Base-by-base conservation (phyloP, 1,284 basidiomycete genomes). In the Irpex sp. region DNA sequence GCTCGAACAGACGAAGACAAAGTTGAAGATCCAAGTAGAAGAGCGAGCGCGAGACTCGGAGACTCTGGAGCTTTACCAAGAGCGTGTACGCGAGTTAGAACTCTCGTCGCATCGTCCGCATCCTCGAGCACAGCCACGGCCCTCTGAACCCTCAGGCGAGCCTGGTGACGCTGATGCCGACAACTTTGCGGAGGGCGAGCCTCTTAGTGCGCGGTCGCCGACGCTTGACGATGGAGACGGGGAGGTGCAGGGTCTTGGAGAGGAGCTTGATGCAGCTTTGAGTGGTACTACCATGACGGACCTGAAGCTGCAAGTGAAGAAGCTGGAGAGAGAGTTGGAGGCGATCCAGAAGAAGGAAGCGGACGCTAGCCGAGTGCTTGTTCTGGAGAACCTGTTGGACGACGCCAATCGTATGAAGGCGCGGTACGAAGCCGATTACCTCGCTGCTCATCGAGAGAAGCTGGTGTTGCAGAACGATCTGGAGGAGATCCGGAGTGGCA, bases 401-500 rank as follows among this genome's bases (percentile, higher is more conserved):
- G 96, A 98, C 68, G 90, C 94, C 39, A 94, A 91, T 66, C 81
- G 90, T 65, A 90, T 93, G 85, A 96, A 96, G 77, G 80, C 85
- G 42, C 81, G 93, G 33, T 98, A 98, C 69, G 94, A 98, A 74
- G 78, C 80, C 12, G 95, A 98, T 71, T 97, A 96, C 71, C 78
- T 98, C 9, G 81, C 85, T 3, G 89, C 90, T 28, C 93, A 96
- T 73, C 81, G 93, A 28, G 90, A 92, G 74, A 91, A 90, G 72
- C 80, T 97, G 23, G 81, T 92, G 3, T 73, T 96, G 33, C 87
- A 93, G 71, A 86, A 87, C 56, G 84, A 94, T 69, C 75, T 98
- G 64, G 94, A 98, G 68, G 90, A 94, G 71, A 95, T 98, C 66
- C 79, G 91, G 55, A 91, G 85, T 64, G 95, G 94, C 23, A 93